Evolutionary conservation across 164 flowering plant genomes (phyloP), one percentile per base, ranked within the genome.

Genomic region (Annona cherimola): DNA sequence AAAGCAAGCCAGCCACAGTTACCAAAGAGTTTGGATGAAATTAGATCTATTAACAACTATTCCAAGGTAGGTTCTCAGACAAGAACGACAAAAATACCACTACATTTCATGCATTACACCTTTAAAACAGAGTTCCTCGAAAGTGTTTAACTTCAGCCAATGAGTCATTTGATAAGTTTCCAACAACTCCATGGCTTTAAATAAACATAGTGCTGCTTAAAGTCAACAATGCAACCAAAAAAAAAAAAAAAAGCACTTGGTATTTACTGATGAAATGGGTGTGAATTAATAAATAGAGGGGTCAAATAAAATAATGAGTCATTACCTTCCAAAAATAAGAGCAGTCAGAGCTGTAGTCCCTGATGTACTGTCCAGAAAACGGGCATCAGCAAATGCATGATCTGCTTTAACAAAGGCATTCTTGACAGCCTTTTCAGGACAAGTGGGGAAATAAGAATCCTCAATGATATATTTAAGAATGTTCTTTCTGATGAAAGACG

Each of bases 311-410:
- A 64, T 67, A 64, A 61, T 40, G 57, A 7, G 71, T 39, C 2
- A 74, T 77, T 74, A 91, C 99, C 94, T 86, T 79, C 91, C 95
- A 75, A 81, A 82, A 50, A 87, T 79, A 69, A 94, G 83, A 55
- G 91, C 89, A 73, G 97, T 84, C 50, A 94, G 77, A 12, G 92
- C 99, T 42, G 99, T 94, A 39, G 99, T 94, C 70, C 99, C 97
- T 67, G 99, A 94, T 20, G 99, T 86, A 60, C 81, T 88, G 76
- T 94, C 97, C 16, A 90, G 86, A 57, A 88, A 81, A 79, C 69
- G 70, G 40, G 83, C 80, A 81, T 94, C 95, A 4, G 97, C 96
- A 84, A 92, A 87, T 42, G 90, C 97, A 81, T 86, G 81, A 77
- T 94, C 98, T 71, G 89, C 90, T 74, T 80, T 88, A 41, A 85